These are phyloP conservation scores for Metschnikowia hibisci DNA, from an alignment of 805 yeast species.

Conservation along the genomic window DNA sequence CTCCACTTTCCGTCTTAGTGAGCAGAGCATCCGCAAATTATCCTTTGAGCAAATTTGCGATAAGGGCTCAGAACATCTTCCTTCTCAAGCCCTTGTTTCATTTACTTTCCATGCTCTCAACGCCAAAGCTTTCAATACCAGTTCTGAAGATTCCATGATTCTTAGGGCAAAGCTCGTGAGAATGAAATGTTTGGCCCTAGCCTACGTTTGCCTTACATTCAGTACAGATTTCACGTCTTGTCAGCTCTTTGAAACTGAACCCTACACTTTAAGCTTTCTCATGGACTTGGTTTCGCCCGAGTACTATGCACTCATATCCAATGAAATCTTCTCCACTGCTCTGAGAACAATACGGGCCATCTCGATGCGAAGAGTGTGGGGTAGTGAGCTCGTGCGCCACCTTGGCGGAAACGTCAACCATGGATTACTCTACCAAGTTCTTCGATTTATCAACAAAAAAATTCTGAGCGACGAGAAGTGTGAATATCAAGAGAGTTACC, in stretches of 20 bases:
- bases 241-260: slow-evolving; percentile 64
- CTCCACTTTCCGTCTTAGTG: slow-evolving; percentile 47
- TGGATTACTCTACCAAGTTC: slow-evolving; percentile 70
- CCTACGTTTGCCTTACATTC: slow-evolving; percentile 56
- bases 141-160: slow-evolving; percentile 48
- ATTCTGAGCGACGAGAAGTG: slow-evolving; percentile 38
- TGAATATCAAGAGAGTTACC: slow-evolving; percentile 40
- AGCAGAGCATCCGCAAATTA: slow-evolving; percentile 52
- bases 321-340: slow-evolving; percentile 55
- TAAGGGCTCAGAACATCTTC: slow-evolving; percentile 52
- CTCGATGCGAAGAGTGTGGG: slow-evolving; percentile 63
- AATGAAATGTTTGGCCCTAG: slow-evolving; percentile 64
- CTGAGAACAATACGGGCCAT: slow-evolving; percentile 65
- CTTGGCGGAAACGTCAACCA: slow-evolving; percentile 85
- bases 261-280: slow-evolving; percentile 62
- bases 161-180: slow-evolving; percentile 58
- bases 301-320: slow-evolving; percentile 42
- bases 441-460: slow-evolving; percentile 58
- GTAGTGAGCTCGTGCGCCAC: slow-evolving; percentile 71
- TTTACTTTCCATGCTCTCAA: slow-evolving; percentile 58
- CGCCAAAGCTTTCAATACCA: slow-evolving; percentile 69
- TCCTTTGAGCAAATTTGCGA: slow-evolving; percentile 62
- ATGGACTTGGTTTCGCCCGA: slow-evolving; percentile 74
- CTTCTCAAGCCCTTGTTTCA: slow-evolving; percentile 59
- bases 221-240: slow-evolving; percentile 58